Conservation (phyloP, 768 basidiomycete species). For the Auriscalpium microsporum region DNA sequence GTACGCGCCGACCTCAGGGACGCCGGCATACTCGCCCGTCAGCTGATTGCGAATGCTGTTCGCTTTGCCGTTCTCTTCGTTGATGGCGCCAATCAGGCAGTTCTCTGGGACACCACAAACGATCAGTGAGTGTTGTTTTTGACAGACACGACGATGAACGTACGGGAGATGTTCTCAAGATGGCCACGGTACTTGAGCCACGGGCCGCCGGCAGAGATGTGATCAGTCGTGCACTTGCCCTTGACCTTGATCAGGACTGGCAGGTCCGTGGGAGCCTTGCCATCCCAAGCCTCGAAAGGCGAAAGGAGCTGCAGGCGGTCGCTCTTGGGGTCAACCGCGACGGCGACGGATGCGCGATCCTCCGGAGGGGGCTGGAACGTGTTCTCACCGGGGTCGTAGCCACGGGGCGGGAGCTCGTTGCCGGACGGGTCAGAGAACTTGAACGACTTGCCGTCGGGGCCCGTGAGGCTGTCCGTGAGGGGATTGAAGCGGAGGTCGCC, state of each 20-base stretch:
- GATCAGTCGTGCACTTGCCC: constrained; percentile 99
- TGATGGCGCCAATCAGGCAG: constrained; percentile 96
- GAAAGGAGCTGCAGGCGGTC: constrained; percentile 87
- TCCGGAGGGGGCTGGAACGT: constrained; percentile 93
- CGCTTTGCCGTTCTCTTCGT: constrained; percentile 89
- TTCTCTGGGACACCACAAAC: constrained; percentile 49
- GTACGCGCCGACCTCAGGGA: constrained; percentile 77
- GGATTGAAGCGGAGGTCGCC: constrained; percentile 97
- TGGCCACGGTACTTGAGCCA: constrained; percentile 99
- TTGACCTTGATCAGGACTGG: constrained; percentile 96
- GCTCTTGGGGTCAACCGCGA: constrained; percentile 77
- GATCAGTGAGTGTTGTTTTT: constrained; percentile 6
- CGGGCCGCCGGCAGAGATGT: constrained; percentile 95
- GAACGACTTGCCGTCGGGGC: constrained; percentile 92
- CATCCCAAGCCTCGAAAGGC: constrained; percentile 90
- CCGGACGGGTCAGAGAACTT: constrained; percentile 92
- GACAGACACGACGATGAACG: constrained; percentile 20
- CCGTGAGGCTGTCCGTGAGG: constrained; percentile 78
- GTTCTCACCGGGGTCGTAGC: constrained; percentile 94
- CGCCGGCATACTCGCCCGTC: constrained; percentile 77
- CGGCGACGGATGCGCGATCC: constrained; percentile 75
- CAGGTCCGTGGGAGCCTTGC: constrained; percentile 81
- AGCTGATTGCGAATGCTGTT: constrained; percentile 91
- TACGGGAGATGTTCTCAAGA: constrained; percentile 94
- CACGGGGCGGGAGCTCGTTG: constrained; percentile 86